These are phyloP conservation scores for Solanum hybrid DNA, from an alignment of 305 asterid species.

Conservation along the genomic window DNA sequence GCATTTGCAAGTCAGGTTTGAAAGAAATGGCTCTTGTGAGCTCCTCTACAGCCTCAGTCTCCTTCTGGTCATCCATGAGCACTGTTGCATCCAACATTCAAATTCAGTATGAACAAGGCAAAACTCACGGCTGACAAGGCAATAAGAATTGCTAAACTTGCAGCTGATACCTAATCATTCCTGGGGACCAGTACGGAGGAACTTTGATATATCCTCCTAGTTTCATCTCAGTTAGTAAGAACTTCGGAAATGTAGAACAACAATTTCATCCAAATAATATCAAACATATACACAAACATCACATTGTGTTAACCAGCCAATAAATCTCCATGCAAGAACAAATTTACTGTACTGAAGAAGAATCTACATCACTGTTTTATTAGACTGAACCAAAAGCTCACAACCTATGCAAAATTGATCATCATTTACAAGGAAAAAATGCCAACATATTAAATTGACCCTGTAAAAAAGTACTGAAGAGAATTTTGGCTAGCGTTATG, in stretches of 20 bases:
- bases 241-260: neutral
- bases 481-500: neutral
- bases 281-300: neutral
- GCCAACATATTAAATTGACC: neutral
- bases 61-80: conserved; percentile 56
- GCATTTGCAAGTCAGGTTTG: conserved; percentile 53
- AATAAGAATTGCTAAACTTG: neutral
- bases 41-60: conserved; percentile 48
- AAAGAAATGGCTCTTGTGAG: conserved; percentile 46
- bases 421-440: neutral
- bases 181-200: neutral
- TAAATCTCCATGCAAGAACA: neutral
- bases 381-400: neutral
- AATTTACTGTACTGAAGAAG: neutral
- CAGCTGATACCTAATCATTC: neutral
- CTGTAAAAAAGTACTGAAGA: neutral
- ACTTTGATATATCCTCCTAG: neutral
- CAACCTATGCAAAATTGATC: neutral
- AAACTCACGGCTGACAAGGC: neutral
- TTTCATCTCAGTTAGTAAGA: neutral
- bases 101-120: conserved; percentile 1
- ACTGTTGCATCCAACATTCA: conserved; percentile 21
- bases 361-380: neutral
- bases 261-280: neutral
- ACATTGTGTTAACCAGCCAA: neutral